Conservation (phyloP, 2,329 filamentous ascomycete species). For the Xylariomycetidae sp. region DNA sequence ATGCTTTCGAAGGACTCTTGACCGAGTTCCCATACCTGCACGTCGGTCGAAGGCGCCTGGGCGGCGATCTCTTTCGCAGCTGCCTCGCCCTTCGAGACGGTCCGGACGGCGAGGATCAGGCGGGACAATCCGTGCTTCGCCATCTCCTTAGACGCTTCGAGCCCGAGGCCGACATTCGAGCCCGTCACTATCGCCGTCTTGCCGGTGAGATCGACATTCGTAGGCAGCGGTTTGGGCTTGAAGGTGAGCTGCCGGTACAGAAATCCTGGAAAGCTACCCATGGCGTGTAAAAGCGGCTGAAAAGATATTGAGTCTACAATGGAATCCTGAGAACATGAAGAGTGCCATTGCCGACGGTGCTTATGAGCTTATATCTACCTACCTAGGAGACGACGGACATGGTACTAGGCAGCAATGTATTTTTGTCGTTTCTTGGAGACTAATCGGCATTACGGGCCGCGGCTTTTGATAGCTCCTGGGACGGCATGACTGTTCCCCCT, state of each 20-base stretch:
- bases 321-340: too few relatives aligned
- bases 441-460: too few relatives aligned
- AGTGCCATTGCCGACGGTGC: too few relatives aligned
- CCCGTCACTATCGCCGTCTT: constrained; percentile 16
- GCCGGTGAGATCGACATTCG: constrained; percentile 8
- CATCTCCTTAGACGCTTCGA: constrained; percentile 16
- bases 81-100: constrained; percentile 9
- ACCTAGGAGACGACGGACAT: too few relatives aligned
- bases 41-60: constrained; percentile 6
- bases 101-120: constrained; percentile 13
- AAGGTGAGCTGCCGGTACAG: constrained; percentile 8
- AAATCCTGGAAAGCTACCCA: neutral
- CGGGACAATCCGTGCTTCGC: constrained; percentile 12
- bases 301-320: neutral
- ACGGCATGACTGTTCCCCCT: too few relatives aligned
- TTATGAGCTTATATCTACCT: too few relatives aligned
- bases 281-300: neutral
- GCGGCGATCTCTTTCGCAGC: constrained; percentile 8
- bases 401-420: too few relatives aligned
- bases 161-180: constrained; percentile 13
- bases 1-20: constrained; percentile 14
- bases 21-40: constrained; percentile 13
- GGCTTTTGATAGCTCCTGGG: too few relatives aligned
- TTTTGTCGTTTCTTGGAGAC: too few relatives aligned
- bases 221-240: constrained; percentile 10